Conservation (phyloP, 1,284 basidiomycete species). For the Microbotryum silenes-acaulis region DNA sequence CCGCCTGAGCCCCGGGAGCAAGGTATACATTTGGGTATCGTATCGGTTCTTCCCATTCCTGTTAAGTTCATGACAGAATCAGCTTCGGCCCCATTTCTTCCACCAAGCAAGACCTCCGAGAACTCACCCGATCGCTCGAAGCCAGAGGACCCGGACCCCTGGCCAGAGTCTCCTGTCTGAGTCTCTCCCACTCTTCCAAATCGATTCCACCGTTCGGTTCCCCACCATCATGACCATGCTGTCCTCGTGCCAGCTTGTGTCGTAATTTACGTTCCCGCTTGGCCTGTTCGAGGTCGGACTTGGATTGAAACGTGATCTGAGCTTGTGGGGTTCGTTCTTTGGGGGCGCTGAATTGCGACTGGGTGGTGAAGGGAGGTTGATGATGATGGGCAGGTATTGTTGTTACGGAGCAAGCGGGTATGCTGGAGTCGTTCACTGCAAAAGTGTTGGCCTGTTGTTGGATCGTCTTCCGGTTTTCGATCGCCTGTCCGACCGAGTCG, state of each 20-base stretch:
- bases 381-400: background rate
- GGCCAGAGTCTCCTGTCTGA: constrained; percentile 18
- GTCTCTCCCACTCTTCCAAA: constrained; percentile 23
- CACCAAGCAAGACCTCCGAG: constrained; percentile 37
- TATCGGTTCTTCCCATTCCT: constrained; percentile 49
- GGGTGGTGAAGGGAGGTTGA: background rate
- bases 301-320: constrained; percentile 37
- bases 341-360: no score
- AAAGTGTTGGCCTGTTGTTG: no score
- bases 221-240: constrained; percentile 13
- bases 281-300: constrained; percentile 36
- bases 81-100: constrained; percentile 15
- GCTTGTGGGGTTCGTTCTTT: constrained; percentile 33
- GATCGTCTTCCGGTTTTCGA: constrained; percentile 36
- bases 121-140: constrained; percentile 36
- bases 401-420: background rate
- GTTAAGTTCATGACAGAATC: constrained; percentile 39
- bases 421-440: no score
- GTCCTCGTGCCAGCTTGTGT: constrained; percentile 10
- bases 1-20: constrained; percentile 48
- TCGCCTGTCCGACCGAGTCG: constrained; percentile 46
- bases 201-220: constrained; percentile 13
- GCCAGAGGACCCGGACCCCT: constrained; percentile 49
- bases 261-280: constrained; percentile 29
- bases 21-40: constrained; percentile 84